Base-by-base conservation (phyloP, 352 stramenopile species). In the Phytopythium oedochilum region DNA sequence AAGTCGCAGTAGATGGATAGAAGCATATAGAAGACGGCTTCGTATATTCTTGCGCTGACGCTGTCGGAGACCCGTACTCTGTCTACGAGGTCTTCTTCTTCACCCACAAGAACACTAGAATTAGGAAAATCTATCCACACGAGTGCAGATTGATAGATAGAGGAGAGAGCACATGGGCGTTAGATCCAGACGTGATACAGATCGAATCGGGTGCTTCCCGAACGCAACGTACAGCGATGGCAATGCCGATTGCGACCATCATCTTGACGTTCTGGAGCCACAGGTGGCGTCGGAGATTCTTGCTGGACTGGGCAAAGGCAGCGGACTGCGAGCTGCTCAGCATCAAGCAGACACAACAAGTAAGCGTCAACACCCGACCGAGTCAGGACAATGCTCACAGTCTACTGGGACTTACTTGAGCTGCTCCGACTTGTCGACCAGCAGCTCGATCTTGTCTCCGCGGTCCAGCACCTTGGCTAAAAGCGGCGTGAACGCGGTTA, bases 191-290 rank as follows among this genome's bases (percentile, higher is more conserved):
- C 26, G 22, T 23, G 34, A n/a, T n/a, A n/a, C 34, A 15, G 28
- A 57, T 22, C 20, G 11, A 28, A 11, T 12, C 10, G 39, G n/a
- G n/a, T n/a, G n/a, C n/a, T n/a, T n/a, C n/a, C n/a, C 12, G 20
- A 46, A 26, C 20, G 3, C n/a, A 22, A 60, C 82, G 28, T 83
- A 95, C 86, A 59, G 73, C 53, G 64, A 83, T 65, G 32, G 90
- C 61, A 53, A 86, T 64, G 52, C 70, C 78, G 32, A 90, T 87
- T 17, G 81, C 78, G 59, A 92, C 82, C 55, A 80, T 93, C 82
- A 94, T 88, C 67, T 95, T 95, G 29, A 95, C 63, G 49, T 95
- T 95, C 60, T 95, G 77, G 68, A 85, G 78, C 86, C 86, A 95
- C 28, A 95, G 59, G 43, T 90, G 78, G 23, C 83, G 83, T 9